Base-by-base conservation (phyloP, 345 rosid genomes). In the Passiflora organensis region DNA sequence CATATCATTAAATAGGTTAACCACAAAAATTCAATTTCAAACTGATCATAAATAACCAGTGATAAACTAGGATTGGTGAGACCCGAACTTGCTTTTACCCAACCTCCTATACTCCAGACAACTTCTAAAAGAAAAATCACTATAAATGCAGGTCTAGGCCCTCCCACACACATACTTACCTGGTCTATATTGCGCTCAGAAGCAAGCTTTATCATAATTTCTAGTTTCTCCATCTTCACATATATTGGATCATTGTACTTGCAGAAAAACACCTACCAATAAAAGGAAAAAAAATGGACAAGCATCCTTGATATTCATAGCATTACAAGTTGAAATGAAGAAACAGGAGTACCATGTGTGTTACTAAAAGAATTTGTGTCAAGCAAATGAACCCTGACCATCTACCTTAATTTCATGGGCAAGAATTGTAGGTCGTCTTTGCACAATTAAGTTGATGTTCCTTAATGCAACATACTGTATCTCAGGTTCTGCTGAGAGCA, bases 171-270 rank as follows among this genome's bases (percentile, higher is more conserved):
- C 5, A 28, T 3, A 54, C 63, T n/a, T 78, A 85, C 99, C 95
- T 94, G 99, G 76, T 94, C 99, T 60, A 89, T 89, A 77, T 94
- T 94, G 67, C 96, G 70, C 80, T 94, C 99, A 18, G 97, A 89
- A 54, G 99, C 93, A 76, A 94, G 97, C 80, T 94, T 94, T 59
- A 94, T 94, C 97, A 94, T 89, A 74, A 94, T 87, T 77, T 94
- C 97, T 63, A 94, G 75, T 83, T 94, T 94, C 73, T 94, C 99
- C 99, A 89, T 89, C 83, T 94, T 94, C 71, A 94, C 99, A 80
- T 94, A 94, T 60, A 94, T 89, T 25, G 99, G 99, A 72, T 94
- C 99, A 65, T 94, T 94, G 78, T 94, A 94, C 82, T 94, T 94
- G 80, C 99, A 94, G 84, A 94, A 94, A 70, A 94, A 94, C 38